Percentiles rank a stretch among this genome's conserved stretches.
Conservation (phyloP, 345 rosid genomes). For the Eucalyptus melliodora region DNA sequence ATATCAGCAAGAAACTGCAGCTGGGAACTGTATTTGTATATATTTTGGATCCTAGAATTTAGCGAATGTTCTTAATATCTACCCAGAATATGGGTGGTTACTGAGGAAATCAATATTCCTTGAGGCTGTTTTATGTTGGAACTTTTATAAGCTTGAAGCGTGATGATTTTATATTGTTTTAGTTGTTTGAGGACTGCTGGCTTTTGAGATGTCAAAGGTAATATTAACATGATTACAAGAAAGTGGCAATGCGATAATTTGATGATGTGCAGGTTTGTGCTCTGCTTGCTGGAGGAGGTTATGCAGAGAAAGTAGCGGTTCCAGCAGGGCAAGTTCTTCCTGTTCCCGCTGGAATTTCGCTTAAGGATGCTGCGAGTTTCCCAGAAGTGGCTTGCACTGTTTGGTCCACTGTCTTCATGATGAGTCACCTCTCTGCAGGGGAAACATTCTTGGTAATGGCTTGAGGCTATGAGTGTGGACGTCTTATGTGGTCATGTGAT, state of each 20-base stretch:
- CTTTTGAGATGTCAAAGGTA: background rate
- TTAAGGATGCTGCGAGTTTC: conserved; percentile 54
- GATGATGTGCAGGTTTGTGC: conserved; percentile 53
- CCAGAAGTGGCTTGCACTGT: conserved; percentile 93
- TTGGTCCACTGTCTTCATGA: conserved; percentile 89
- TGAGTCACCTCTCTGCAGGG: conserved; percentile 41
- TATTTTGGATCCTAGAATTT: background rate
- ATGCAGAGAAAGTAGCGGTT: conserved; percentile 77
- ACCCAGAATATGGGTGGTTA: background rate
- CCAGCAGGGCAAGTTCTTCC: conserved; percentile 66
- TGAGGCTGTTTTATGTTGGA: background rate
- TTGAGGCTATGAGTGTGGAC: background rate
- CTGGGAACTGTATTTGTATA: background rate
- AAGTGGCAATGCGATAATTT: background rate
- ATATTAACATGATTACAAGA: background rate
- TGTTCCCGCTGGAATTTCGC: conserved; percentile 41
- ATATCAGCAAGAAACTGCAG: background rate
- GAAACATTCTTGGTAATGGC: conserved; percentile 59
- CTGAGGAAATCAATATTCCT: background rate
- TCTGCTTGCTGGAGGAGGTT: conserved; percentile 83
- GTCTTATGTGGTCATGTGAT: background rate
- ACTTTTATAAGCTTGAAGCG: background rate
- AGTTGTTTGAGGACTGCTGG: background rate
- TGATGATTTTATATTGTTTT: background rate
- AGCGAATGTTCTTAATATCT: background rate